phyloP scores from a whole-genome alignment of 1,284 basidiomycete species.

The Malassezia restricta region DNA sequence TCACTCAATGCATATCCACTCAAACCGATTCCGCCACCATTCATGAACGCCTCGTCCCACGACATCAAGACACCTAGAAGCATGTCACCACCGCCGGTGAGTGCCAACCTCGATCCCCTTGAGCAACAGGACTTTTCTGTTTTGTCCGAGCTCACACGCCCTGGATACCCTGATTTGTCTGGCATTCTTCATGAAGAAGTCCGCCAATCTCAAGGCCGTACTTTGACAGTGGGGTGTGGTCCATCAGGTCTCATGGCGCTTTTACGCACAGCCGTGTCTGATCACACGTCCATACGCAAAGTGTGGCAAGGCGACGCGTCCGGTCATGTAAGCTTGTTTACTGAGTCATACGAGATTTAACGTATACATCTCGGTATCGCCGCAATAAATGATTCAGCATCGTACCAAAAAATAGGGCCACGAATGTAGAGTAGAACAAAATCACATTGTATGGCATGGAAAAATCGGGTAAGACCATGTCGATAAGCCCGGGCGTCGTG shows the following conservation, averaged over 20 bases:
- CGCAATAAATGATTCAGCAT: constrained; percentile 77
- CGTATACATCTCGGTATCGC: constrained; percentile 52
- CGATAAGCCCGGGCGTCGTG: constrained; percentile 67
- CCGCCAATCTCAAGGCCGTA: constrained; percentile 52
- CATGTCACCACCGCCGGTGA: neutral
- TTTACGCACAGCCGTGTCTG: constrained; percentile 58
- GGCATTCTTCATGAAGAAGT: constrained; percentile 60
- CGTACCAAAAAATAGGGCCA: constrained; percentile 80
- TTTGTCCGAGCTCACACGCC: constrained; percentile 59
- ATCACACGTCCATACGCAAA: constrained; percentile 55
- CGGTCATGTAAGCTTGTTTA: constrained; percentile 47
- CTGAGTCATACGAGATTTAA: constrained; percentile 32
- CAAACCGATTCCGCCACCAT: too few species aligned
- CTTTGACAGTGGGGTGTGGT: constrained; percentile 67
- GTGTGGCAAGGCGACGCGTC: constrained; percentile 56
- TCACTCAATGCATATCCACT: too few species aligned
- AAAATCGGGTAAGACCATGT: constrained; percentile 90
- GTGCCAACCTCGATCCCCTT: constrained; percentile 53
- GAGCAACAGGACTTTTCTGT: constrained; percentile 60
- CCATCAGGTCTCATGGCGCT: constrained; percentile 61
- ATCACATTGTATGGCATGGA: constrained; percentile 99
- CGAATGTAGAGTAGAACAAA: constrained; percentile 38
- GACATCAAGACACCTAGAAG: too few species aligned
- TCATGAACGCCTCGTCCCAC: too few species aligned
- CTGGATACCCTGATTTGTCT: constrained; percentile 63